phyloP scores from a whole-genome alignment of 257 asterid species.

The Fraxinus quadrangulata region DNA sequence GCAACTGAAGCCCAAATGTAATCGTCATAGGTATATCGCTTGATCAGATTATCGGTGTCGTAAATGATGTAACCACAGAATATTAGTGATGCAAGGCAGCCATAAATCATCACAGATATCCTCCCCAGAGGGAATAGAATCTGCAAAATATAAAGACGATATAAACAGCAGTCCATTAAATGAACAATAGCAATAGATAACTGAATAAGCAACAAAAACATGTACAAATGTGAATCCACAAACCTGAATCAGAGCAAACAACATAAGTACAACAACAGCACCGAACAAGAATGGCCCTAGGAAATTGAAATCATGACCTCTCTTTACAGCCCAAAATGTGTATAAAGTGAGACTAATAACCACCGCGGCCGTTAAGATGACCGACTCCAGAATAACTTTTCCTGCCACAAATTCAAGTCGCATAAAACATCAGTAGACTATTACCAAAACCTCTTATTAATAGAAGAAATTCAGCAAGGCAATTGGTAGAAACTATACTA shows the following conservation, averaged over 20 bases:
- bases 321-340: conserved; percentile 63
- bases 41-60: conserved; percentile 63
- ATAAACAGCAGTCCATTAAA: neutral
- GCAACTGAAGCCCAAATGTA: conserved; percentile 58
- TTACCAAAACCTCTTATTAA: neutral
- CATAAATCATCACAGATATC: conserved; percentile 44
- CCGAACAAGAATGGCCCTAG: conserved; percentile 60
- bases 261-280: conserved; percentile 42
- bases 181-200: neutral
- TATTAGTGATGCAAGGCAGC: conserved; percentile 50
- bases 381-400: conserved; percentile 47
- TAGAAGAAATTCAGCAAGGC: neutral
- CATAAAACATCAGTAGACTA: neutral
- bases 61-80: conserved; percentile 60
- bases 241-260: conserved; percentile 58
- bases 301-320: conserved; percentile 59
- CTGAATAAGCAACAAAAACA: neutral
- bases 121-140: conserved; percentile 51
- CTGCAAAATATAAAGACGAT: conserved; percentile 26
- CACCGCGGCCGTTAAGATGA: conserved; percentile 46
- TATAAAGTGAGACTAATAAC: conserved; percentile 56
- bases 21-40: conserved; percentile 52
- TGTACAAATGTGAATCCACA: neutral
- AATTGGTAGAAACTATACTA: neutral
- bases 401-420: conserved; percentile 23